These are phyloP conservation scores for Botrytis porri DNA, from an alignment of 2,329 filamentous ascomycete species.

Conservation along the genomic window DNA sequence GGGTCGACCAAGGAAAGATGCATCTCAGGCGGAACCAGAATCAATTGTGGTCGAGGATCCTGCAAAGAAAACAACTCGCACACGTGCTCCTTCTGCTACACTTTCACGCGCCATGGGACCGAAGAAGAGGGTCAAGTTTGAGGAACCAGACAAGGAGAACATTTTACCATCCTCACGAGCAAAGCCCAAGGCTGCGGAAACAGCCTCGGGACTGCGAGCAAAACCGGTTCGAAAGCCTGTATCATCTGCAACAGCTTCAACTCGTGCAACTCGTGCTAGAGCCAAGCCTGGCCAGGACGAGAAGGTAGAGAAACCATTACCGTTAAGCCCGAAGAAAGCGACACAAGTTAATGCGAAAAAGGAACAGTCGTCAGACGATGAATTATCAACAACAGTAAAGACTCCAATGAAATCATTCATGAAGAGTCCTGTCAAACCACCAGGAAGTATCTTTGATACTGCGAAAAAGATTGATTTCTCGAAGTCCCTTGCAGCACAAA, in stretches of 20 bases:
- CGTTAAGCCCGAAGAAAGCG: constrained; percentile 64
- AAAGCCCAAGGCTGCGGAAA: constrained; percentile 39
- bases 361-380: constrained; percentile 56
- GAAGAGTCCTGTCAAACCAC: constrained; percentile 55
- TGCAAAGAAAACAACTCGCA: constrained; percentile 41
- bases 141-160: constrained; percentile 62
- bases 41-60: constrained; percentile 38
- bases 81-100: constrained; percentile 37
- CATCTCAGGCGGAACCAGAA: constrained; percentile 25
- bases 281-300: constrained; percentile 36
- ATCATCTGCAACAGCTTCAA: constrained; percentile 29
- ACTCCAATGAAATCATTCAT: constrained; percentile 51
- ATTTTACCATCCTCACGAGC: constrained; percentile 46
- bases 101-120: constrained; percentile 45
- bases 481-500: constrained; percentile 34
- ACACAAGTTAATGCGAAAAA: constrained; percentile 50
- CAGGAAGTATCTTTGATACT: constrained; percentile 36
- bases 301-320: constrained; percentile 44
- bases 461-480: constrained; percentile 41
- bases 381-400: constrained; percentile 53
- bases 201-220: constrained; percentile 43
- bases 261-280: constrained; percentile 36
- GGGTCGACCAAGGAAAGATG: constrained; percentile 35
- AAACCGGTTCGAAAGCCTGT: constrained; percentile 50
- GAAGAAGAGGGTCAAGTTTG: constrained; percentile 63